These are phyloP conservation scores for Imleria badia DNA, from an alignment of 768 basidiomycete genomes.

Conservation along the genomic window DNA sequence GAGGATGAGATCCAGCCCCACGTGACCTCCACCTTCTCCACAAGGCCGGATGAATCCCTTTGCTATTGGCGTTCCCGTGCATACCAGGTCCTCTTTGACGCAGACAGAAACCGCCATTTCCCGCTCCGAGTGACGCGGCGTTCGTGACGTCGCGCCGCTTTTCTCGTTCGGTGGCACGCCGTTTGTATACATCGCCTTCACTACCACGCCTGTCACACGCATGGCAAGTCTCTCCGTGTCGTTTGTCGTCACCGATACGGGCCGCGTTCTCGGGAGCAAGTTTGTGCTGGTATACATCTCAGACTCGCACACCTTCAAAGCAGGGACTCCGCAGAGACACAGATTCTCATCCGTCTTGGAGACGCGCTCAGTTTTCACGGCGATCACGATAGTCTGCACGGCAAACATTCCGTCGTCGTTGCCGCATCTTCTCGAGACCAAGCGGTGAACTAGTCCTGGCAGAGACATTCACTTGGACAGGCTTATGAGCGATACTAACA, in stretches of 20 bases:
- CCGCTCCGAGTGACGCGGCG: too few relatives aligned
- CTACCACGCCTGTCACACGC: neutral
- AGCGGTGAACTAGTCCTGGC: too few relatives aligned
- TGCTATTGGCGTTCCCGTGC: too few relatives aligned
- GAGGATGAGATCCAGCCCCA: neutral
- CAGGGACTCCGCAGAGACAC: too few relatives aligned
- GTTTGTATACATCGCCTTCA: too few relatives aligned
- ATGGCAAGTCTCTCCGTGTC: neutral
- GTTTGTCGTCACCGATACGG: neutral
- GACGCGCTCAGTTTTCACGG: neutral
- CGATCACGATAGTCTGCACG: neutral
- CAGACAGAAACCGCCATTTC: too few relatives aligned
- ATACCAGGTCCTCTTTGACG: too few relatives aligned
- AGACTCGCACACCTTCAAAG: neutral
- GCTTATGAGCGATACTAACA: neutral
- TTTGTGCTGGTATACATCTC: neutral
- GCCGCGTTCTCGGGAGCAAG: too few relatives aligned
- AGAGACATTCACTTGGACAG: neutral
- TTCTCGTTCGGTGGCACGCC: too few relatives aligned
- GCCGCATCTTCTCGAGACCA: neutral
- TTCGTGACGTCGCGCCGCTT: neutral
- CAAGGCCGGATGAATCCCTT: too few relatives aligned
- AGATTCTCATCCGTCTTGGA: too few relatives aligned
- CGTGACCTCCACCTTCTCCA: conserved; percentile 13
- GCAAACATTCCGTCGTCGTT: too few relatives aligned